Conservation (phyloP, 129 eudicot genomes). For the Solidago caesia region DNA sequence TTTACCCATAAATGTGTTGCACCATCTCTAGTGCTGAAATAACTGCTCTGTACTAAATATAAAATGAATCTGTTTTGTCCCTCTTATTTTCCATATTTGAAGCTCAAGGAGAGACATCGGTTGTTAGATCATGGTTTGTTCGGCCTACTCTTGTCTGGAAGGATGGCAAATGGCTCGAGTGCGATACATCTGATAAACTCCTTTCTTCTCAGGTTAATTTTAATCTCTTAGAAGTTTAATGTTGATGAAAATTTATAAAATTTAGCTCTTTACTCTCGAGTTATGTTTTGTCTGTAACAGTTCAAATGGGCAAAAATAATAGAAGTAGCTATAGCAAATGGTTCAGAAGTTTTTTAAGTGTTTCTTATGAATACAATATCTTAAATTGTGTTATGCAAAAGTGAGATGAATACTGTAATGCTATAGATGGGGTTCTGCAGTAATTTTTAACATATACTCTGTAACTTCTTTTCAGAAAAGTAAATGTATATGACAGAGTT, state of each 20-base stretch:
- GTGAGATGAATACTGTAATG: not conserved
- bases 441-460: not conserved
- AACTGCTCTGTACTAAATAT: not conserved
- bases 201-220: conserved; percentile 49
- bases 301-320: not conserved
- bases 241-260: not conserved
- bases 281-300: not conserved
- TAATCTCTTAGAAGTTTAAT: not conserved
- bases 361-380: not conserved
- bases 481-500: not conserved
- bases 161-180: conserved; percentile 61
- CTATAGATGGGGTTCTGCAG: not conserved
- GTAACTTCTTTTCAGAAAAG: not conserved
- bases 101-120: conserved; percentile 56
- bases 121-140: conserved; percentile 59
- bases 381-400: not conserved
- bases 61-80: not conserved
- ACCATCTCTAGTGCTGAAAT: not conserved
- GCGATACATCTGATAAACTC: conserved; percentile 38
- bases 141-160: conserved; percentile 65
- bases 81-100: conserved; percentile 23
- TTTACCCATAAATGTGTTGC: not conserved
- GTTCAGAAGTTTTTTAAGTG: not conserved
- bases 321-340: not conserved
- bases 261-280: not conserved